Evolutionary conservation across 1,284 basidiomycete species (phyloP), one percentile per base, ranked within the genome.

Genomic region (Thecaphora thlaspeos): DNA sequence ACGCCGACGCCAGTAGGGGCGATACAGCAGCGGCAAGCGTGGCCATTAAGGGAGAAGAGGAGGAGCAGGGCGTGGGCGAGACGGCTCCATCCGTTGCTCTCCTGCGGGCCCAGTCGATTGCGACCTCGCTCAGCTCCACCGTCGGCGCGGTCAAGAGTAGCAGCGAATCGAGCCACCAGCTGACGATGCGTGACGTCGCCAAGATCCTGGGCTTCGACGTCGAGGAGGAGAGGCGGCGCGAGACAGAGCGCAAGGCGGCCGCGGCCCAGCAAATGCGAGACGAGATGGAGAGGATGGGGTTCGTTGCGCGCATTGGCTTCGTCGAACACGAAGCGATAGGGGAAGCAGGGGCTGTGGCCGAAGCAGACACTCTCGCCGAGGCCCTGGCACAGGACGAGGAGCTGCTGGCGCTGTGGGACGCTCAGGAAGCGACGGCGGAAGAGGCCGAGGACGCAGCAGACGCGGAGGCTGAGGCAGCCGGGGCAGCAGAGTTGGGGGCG

Each of bases 181-280:
- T 66, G 26, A 66, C 49, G 24, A 61, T 66, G 55, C 39, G 40
- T 4, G 59, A 66, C 24, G 49, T 62, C 2, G 55, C 51, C 7
- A 49, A 62, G 37, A 66, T 66, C 22, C 54, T 66, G 15, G 63
- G 55, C 19, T 58, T 66, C 46, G 53, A 66, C 43, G 43, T 62
- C 17, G 59, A 49, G 3, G 59, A 61, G 26, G 59, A 61, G 32
- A 61, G 59, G 52, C 39, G 59, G 15, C 52, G 46, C 28, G 43
- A 38, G 8, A 14, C 19, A 21, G 34, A 55, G 28, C 54, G 51
- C 19, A 41, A 11, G 26, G 26, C 26, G 7, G 26, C 26, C 26
- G 26, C 11, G 7, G 26, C 26, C 26, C 7, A 28, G 11, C 26
- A 28, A 5, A 5, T 5, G 7, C 26, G 26, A 11, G 7, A 28